These are phyloP conservation scores for Leccinum pachyderme DNA, from an alignment of 1,284 basidiomycete genomes.

Conservation along the genomic window DNA sequence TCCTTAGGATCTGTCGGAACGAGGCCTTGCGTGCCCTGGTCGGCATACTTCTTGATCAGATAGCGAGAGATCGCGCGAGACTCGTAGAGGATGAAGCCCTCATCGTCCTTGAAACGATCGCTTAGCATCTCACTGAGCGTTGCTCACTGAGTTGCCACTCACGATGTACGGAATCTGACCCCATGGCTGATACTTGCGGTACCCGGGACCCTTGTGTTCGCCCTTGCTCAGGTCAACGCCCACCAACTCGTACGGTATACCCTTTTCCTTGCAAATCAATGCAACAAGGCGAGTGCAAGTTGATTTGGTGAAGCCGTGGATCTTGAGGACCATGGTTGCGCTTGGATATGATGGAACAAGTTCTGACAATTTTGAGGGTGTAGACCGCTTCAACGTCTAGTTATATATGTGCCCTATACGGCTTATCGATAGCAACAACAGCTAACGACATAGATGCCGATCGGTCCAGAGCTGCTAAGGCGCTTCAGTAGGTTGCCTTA, in stretches of 20 bases:
- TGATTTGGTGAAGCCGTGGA: constrained; percentile 43
- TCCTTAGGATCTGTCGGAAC: constrained; percentile 34
- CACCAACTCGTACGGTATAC: constrained; percentile 49
- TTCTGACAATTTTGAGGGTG: no score
- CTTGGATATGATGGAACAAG: not conserved
- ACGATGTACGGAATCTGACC: constrained; percentile 66
- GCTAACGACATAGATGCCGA: not conserved
- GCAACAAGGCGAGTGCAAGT: constrained; percentile 49
- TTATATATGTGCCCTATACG: constrained; percentile 11
- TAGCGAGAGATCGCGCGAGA: constrained; percentile 55
- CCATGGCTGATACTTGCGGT: constrained; percentile 55
- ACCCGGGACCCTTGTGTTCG: constrained; percentile 50
- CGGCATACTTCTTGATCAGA: constrained; percentile 43
- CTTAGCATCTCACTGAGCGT: not conserved
- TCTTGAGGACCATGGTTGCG: constrained; percentile 47
- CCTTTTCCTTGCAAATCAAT: constrained; percentile 47
- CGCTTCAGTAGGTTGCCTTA: not conserved
- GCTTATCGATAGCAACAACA: not conserved
- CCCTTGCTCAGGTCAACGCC: constrained; percentile 40
- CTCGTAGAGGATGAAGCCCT: constrained; percentile 48
- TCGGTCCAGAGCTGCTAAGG: not conserved
- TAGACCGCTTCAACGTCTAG: not conserved
- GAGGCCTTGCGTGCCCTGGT: constrained; percentile 35
- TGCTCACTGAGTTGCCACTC: constrained; percentile 11
- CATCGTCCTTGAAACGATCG: constrained; percentile 35